These are phyloP conservation scores for Dysphania ambrosioides DNA, from an alignment of 148 eudicot genomes.

Conservation along the genomic window DNA sequence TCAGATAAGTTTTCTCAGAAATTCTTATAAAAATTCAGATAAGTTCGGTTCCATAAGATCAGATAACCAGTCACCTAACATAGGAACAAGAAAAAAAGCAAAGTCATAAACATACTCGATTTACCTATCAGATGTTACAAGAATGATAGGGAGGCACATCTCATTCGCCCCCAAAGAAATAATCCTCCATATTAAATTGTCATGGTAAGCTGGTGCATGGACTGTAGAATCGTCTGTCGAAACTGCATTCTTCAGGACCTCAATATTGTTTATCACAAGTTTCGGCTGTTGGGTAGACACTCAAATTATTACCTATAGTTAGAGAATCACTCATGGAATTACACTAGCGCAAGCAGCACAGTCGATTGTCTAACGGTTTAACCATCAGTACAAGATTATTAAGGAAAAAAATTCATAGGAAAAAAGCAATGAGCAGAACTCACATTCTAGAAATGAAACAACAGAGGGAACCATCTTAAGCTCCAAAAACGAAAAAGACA, in stretches of 20 bases:
- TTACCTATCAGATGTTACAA: slow-evolving; percentile 92
- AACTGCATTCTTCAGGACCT: slow-evolving; percentile 67
- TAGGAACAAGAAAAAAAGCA: neutral
- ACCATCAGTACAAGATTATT: neutral
- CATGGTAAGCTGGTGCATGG: slow-evolving; percentile 73
- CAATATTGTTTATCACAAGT: slow-evolving; percentile 88
- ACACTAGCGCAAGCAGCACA: neutral
- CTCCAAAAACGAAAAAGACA: neutral
- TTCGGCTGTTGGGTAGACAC: slow-evolving; percentile 64
- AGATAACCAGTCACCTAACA: neutral
- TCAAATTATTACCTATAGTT: slow-evolving; percentile 11
- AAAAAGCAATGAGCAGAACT: no score
- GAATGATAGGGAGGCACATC: slow-evolving; percentile 77
- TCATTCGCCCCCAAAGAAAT: slow-evolving; percentile 89
- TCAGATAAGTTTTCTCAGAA: no score
- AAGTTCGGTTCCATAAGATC: no score
- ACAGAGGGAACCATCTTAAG: neutral
- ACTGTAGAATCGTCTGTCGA: slow-evolving; percentile 59
- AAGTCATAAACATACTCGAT: slow-evolving; percentile 4
- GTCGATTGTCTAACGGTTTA: neutral
- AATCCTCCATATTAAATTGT: slow-evolving; percentile 86
- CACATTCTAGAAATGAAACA: neutral
- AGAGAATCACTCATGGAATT: neutral
- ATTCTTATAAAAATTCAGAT: no score
- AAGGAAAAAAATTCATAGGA: neutral